These are phyloP conservation scores for Chlorella sorokiniana DNA, from an alignment of 139 green algal species.

Conservation along the genomic window DNA sequence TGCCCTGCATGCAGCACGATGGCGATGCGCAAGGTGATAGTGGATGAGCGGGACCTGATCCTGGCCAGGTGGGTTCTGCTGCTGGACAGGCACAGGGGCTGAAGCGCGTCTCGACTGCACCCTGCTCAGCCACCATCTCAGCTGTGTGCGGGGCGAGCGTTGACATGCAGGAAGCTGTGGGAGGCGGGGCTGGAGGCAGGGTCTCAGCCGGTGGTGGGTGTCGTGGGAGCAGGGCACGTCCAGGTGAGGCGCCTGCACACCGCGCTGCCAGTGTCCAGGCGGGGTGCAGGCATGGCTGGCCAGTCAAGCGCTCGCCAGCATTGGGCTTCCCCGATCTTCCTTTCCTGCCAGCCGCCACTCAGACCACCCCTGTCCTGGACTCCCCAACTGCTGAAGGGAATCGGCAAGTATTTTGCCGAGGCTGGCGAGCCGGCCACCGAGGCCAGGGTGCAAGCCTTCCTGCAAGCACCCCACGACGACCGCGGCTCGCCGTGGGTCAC, in stretches of 20 bases:
- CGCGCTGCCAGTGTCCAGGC: neutral
- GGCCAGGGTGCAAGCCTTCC: constrained; percentile 1
- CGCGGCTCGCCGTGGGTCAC: neutral
- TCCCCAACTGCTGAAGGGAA: neutral
- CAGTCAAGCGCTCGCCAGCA: neutral
- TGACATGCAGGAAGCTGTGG: constrained; percentile 48
- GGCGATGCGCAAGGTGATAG: constrained; percentile 48
- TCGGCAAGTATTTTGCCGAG: neutral
- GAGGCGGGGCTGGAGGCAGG: constrained; percentile 39
- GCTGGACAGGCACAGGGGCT: neutral
- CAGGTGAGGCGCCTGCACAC: neutral
- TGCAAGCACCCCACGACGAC: constrained; percentile 4
- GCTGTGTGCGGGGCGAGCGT: neutral
- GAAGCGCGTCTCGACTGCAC: neutral
- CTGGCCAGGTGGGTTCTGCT: constrained; percentile 39
- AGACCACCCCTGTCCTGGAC: neutral
- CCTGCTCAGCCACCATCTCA: neutral
- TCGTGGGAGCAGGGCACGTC: constrained; percentile 54
- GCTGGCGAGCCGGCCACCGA: constrained; percentile 5
- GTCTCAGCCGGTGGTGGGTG: constrained; percentile 44
- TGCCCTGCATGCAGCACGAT: constrained; percentile 4
- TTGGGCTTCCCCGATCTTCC: neutral
- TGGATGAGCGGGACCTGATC: constrained; percentile 53
- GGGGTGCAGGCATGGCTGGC: neutral
- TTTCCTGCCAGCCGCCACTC: neutral